Evolutionary conservation across 306 rosid species (phyloP), one percentile per base, ranked within the genome.

Genomic region (Dryas octopetala): DNA sequence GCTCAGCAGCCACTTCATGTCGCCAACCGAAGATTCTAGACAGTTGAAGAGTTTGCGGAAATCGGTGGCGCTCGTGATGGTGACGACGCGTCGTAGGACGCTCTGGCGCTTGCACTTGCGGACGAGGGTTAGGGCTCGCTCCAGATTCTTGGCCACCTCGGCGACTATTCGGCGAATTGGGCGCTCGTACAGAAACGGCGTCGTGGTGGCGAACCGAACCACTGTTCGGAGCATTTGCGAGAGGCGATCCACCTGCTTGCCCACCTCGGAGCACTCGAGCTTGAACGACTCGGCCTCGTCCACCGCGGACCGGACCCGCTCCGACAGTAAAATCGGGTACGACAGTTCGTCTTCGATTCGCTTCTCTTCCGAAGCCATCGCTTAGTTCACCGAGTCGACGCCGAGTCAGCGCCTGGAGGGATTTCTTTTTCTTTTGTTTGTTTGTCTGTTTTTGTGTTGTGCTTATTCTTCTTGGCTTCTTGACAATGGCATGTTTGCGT

Each of bases 11-110:
- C 97, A 91, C 61, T 46, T 84, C 92, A 91, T 83, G 82, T 91
- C 97, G 3, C 97, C 97, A 1, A 83, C 77, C 26, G 97, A 89
- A 28, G 94, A 86, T 1, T 86, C 94, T 0, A 91, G 88, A 53
- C 77, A 43, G 48, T 0, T 51, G 1, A 78, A 32, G 15, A 89
- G 84, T 49, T 83, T 87, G 2, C 88, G 89, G 63, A 89, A 89
- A 10, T 89, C 94, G 8, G 94, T 71, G 52, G 80, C 87, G 82
- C 74, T 23, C 3, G 89, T 89, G 83, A 89, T 91, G 64, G 77
- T 83, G 0, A 91, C 88, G 8, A 91, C 89, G 40, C 95, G 87
- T 23, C 86, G 89, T 47, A 91, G 85, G 47, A 89, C 70, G 82
- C 89, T 84, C 41, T 75, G 88, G 65, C 90, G 87, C 79, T 78